Base-by-base conservation (phyloP, 106 monocot species). In the Dendrobium nobile region DNA sequence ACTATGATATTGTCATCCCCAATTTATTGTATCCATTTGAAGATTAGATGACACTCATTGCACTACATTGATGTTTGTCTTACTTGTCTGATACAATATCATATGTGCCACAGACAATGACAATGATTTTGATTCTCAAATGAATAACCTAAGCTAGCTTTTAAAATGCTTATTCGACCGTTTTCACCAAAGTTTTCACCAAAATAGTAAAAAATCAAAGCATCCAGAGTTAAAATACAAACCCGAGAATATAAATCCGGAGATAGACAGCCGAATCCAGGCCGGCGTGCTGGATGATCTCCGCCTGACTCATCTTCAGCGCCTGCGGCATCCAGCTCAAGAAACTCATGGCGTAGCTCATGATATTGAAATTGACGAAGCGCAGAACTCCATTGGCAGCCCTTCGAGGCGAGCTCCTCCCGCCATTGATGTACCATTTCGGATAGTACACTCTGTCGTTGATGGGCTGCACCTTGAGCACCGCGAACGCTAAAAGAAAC, bases 371-470 rank as follows among this genome's bases (percentile, higher is more conserved):
- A 13, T 81, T 75, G 42, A 81, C 47, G 18, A 81, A 73, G 54
- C 47, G 73, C 22, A 28, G 24, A 20, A 81, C 81, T 37, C n/a
- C 31, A 15, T 64, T 41, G 0, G 72, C 1, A 18, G 51, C 3
- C 27, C 81, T 48, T 65, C 41, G n/a, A 24, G 87, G 77, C 82
- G 87, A 87, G 82, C 72, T 82, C 73, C 91, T 54, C 16, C 54
- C 48, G 9, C 87, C 93, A 37, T 28, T 79, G 56, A 93, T 54
- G 78, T 92, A 96, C 92, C 87, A 88, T 72, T 93, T 96, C 24
- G 88, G 84, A 90, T 85, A 90, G 87, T 96, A 96, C 75, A 96
- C 88, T 20, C 93, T 28, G 20, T 90, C 92, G 77, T 92, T 93
- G 78, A 92, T 78, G 24, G 93, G 92, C 84, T 93, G 96, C 54